Evolutionary conservation across 805 yeast genomes (phyloP).

Genomic region (Teunomyces panamensis): DNA sequence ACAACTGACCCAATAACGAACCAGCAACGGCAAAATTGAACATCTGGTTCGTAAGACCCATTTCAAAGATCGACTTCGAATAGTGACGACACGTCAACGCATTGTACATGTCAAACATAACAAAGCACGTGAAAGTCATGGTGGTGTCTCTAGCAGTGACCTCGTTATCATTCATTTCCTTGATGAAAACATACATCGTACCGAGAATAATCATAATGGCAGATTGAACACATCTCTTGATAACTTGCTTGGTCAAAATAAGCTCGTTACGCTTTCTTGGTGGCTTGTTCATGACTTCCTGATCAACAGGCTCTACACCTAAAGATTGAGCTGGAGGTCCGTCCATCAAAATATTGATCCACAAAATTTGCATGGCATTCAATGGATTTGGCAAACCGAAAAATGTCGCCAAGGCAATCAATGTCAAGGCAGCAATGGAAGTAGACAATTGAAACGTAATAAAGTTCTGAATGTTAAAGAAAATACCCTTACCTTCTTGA

Average conservation of each 20-base stretch:
- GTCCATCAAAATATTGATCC: slow-evolving; percentile 98
- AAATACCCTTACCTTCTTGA: slow-evolving; percentile 93
- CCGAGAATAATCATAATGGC: slow-evolving; percentile 79
- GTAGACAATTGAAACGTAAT: slow-evolving; percentile 95
- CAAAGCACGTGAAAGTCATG: slow-evolving; percentile 98
- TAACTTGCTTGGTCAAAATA: slow-evolving; percentile 67
- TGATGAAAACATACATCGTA: slow-evolving; percentile 79
- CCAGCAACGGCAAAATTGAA: slow-evolving; percentile 91
- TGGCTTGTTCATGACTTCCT: slow-evolving; percentile 93
- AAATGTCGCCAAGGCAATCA: slow-evolving; percentile 83
- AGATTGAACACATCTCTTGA: slow-evolving; percentile 71
- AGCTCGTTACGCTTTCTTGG: slow-evolving; percentile 87
- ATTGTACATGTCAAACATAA: slow-evolving; percentile 93
- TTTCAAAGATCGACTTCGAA: slow-evolving; percentile 74
- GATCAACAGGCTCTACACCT: slow-evolving; percentile 97
- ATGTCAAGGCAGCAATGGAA: slow-evolving; percentile 88
- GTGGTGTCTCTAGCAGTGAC: slow-evolving; percentile 96
- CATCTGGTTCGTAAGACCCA: slow-evolving; percentile 84
- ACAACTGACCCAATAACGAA: slow-evolving; percentile 83
- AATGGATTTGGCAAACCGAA: slow-evolving; percentile 90
- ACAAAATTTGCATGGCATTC: slow-evolving; percentile 96
- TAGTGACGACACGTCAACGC: slow-evolving; percentile 92
- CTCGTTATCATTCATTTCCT: slow-evolving; percentile 79
- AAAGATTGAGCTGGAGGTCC: slow-evolving; percentile 98
- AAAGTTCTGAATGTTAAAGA: slow-evolving; percentile 91